These are phyloP conservation scores for Trichophyton mentagrophytes DNA, from an alignment of 2,329 filamentous ascomycete species.

Conservation along the genomic window DNA sequence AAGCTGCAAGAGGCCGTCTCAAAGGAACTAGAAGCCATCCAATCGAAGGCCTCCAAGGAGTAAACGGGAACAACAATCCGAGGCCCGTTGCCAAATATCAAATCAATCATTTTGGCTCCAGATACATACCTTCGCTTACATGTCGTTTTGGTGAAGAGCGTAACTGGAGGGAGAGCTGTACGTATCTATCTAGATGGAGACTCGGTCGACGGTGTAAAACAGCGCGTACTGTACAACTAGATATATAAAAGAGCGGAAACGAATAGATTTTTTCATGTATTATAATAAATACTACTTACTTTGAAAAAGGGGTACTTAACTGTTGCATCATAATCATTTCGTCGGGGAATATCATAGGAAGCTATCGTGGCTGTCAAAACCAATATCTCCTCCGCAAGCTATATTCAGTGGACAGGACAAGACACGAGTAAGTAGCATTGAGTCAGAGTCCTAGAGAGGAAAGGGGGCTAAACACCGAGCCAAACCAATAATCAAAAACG, in stretches of 20 bases:
- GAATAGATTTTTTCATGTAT: conserved; percentile 4
- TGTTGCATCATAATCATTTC: neutral
- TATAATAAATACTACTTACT: neutral
- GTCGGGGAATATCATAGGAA: neutral
- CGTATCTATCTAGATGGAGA: neutral
- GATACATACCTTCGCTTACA: neutral
- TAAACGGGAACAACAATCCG: neutral
- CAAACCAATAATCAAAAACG: neutral
- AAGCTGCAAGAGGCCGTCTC: neutral
- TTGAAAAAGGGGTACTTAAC: too few species aligned
- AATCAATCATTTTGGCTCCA: neutral
- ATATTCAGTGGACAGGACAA: too few species aligned
- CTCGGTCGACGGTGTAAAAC: neutral
- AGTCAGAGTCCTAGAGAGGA: neutral
- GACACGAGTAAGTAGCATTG: neutral
- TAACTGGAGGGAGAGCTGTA: neutral
- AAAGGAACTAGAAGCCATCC: conserved; percentile 18
- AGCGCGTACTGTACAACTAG: conserved; percentile 1
- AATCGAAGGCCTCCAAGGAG: neutral
- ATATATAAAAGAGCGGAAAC: conserved; percentile 4
- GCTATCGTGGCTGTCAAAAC: too few species aligned
- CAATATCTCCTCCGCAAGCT: too few species aligned
- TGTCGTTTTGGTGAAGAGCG: neutral
- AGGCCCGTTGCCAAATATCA: neutral
- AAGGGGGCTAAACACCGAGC: neutral